Conservation (phyloP, 1,139 yeast genomes). For the Eremothecium gossypii region DNA sequence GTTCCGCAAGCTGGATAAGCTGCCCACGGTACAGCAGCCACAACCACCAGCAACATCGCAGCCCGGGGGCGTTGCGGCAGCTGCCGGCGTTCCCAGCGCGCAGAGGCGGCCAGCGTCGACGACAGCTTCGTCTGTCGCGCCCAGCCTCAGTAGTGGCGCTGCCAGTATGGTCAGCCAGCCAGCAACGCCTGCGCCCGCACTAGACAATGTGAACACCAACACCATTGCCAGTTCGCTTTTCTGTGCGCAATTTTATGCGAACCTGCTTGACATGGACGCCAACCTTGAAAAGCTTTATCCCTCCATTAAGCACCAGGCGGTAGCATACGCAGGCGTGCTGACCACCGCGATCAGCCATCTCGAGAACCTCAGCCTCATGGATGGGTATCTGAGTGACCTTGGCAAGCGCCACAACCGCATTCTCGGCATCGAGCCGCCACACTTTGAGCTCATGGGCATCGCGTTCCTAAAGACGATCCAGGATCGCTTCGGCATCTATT, state of each 20-base stretch:
- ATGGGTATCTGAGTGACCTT: slow-evolving; percentile 51
- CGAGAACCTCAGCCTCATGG: slow-evolving; percentile 38
- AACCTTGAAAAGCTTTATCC: slow-evolving; percentile 51
- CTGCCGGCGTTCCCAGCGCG: too few relatives aligned
- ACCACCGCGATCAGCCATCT: slow-evolving; percentile 47
- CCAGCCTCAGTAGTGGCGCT: too few relatives aligned
- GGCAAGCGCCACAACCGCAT: slow-evolving; percentile 74
- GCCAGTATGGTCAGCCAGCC: too few relatives aligned
- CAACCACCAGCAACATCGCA: too few relatives aligned
- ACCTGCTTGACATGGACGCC: slow-evolving; percentile 46
- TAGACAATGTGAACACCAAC: slow-evolving; percentile 7
- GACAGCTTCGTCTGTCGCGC: too few relatives aligned
- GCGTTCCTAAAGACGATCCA: slow-evolving; percentile 66
- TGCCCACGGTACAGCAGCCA: not conserved
- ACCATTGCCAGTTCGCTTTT: slow-evolving; percentile 42
- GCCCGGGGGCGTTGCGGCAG: too few relatives aligned
- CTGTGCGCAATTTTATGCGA: slow-evolving; percentile 55
- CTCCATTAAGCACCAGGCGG: slow-evolving; percentile 60
- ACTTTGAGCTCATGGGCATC: slow-evolving; percentile 71
- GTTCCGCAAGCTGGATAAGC: slow-evolving; percentile 8
- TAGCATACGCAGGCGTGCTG: slow-evolving; percentile 72
- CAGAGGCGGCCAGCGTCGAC: too few relatives aligned
- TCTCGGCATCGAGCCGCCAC: slow-evolving; percentile 62
- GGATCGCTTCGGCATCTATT: slow-evolving; percentile 49
- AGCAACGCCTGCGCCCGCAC: too few relatives aligned